phyloP scores from a whole-genome alignment of 441 rosid species.

The Euphorbia corollata region DNA sequence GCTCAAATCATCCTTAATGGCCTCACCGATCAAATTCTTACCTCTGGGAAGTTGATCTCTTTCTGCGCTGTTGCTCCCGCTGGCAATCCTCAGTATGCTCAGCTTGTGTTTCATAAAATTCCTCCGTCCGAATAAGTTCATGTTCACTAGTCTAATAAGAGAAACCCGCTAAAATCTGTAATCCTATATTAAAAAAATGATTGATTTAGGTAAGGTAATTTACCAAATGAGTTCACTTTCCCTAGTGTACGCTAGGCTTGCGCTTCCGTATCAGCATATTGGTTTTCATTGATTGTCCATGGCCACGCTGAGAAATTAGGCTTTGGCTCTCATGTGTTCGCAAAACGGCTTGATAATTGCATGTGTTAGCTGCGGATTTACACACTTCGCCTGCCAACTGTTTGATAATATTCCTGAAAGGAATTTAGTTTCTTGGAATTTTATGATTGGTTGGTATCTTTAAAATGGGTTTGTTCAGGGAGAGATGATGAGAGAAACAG shows the following conservation, averaged over 20 bases:
- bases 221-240: constrained; percentile 37
- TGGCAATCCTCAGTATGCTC: constrained; percentile 25
- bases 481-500: constrained; percentile 33
- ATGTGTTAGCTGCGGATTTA: constrained; percentile 53
- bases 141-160: constrained; percentile 29
- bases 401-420: constrained; percentile 45
- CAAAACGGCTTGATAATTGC: constrained; percentile 46
- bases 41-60: constrained; percentile 25
- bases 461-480: constrained; percentile 42
- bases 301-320: constrained; percentile 25
- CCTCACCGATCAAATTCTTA: constrained; percentile 19
- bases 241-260: constrained; percentile 41
- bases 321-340: constrained; percentile 23
- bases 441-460: constrained; percentile 66
- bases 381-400: constrained; percentile 41
- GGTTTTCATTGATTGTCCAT: constrained; percentile 26
- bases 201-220: constrained; percentile 17
- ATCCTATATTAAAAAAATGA: constrained; percentile 25
- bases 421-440: constrained; percentile 63
- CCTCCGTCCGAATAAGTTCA: constrained; percentile 17
- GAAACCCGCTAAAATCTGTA: constrained; percentile 26
- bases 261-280: constrained; percentile 14
- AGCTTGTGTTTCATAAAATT: constrained; percentile 20
- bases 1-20: constrained; percentile 24
- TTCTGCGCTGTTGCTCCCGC: constrained; percentile 20